Base-by-base conservation (phyloP, 805 yeast species). In the Torulaspora maleeae region DNA sequence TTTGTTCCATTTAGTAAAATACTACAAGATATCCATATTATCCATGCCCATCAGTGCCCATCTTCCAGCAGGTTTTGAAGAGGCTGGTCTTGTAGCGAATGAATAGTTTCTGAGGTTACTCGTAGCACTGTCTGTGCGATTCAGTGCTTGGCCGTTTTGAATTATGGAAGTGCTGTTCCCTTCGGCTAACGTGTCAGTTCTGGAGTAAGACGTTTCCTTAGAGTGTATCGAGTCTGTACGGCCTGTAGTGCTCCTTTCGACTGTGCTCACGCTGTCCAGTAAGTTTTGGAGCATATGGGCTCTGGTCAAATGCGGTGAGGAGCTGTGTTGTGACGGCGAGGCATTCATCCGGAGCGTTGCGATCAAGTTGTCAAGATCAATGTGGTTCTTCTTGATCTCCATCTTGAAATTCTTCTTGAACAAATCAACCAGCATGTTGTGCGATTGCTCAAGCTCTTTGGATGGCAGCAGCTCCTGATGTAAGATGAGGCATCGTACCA, bases 381-480 rank as follows among this genome's bases (percentile, higher is more conserved):
- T 50, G 1, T 58, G 52, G 25, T 70, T 65, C 43, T 64, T 60
- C 43, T 48, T 48, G 32, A 89, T 81, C 53, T 88, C 96, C 5
- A 69, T 74, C 22, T 69, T 68, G 64, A 88, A 88, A 60, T 87
- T 86, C 66, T 75, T 75, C 52, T 72, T 73, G 68, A 77, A 86
- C 46, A 87, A 65, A 27, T 74, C 76, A 30, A 79, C 74, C 66
- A 88, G 70, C 11, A 80, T 75, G n/a, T 76, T 76, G 58, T 88
- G 96, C 17, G 86, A 76, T 1, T 76, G 74, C 53, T 69, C 75
- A 70, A 86, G 70, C 10, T 71, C 59, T 1, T 71, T 59, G 5
- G 55, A 46, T 2, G 85, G 78, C 12, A 85, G 74, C 47, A 85
- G 69, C 53, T 76, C 73, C 1, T 81, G 86, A 61, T 88, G 95